These are phyloP conservation scores for Cucurbita pepo DNA, from an alignment of 306 rosid genomes.

Conservation along the genomic window DNA sequence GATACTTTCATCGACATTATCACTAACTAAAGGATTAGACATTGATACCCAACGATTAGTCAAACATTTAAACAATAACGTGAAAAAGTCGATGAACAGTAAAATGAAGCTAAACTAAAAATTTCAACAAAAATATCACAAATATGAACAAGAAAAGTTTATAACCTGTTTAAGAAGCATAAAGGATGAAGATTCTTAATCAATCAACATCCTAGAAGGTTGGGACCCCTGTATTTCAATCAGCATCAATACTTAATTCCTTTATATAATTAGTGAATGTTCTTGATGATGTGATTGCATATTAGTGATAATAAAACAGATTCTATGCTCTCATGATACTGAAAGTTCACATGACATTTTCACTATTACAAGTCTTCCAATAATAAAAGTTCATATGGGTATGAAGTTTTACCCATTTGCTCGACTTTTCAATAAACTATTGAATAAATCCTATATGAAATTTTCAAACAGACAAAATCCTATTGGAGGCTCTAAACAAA, in stretches of 20 bases:
- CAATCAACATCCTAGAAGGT: not conserved
- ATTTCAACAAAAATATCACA: not conserved
- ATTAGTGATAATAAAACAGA: not conserved
- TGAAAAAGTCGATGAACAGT: not conserved
- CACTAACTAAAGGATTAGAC: not conserved
- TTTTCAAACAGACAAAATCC: not conserved
- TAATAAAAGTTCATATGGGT: not conserved
- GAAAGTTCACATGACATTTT: too few relatives aligned
- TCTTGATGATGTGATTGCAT: not conserved
- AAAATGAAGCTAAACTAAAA: not conserved
- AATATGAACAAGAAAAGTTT: not conserved
- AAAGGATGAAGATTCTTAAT: not conserved
- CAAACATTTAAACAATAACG: not conserved
- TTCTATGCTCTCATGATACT: not conserved
- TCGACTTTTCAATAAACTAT: not conserved
- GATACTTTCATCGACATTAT: not conserved
- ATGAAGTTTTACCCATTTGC: not conserved
- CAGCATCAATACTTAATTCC: not conserved
- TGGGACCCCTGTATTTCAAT: not conserved
- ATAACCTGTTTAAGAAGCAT: not conserved
- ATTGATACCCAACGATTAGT: not conserved
- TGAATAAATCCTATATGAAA: not conserved
- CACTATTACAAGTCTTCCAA: not conserved
- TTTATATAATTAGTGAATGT: not conserved
- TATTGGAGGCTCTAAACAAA: not conserved